These are phyloP conservation scores for Candida maltosa DNA, from an alignment of 805 yeast species.

Conservation along the genomic window DNA sequence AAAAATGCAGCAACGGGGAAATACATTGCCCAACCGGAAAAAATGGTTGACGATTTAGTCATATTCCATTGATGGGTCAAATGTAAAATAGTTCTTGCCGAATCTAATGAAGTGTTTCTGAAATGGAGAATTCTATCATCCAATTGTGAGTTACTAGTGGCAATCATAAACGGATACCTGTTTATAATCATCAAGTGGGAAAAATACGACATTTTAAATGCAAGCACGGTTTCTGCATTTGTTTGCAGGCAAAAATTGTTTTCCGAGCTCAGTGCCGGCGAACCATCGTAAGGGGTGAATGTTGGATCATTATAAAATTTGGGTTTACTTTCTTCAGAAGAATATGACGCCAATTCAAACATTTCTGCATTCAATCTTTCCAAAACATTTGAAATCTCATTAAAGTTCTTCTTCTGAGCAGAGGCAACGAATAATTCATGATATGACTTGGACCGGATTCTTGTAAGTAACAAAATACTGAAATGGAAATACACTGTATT, in stretches of 20 bases:
- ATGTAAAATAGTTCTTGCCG: conserved; percentile 35
- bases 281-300: conserved; percentile 15
- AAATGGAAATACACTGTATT: conserved; percentile 5
- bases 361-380: conserved; percentile 25
- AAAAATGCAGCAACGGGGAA: conserved; percentile 32
- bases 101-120: conserved; percentile 27
- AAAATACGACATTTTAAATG: conserved; percentile 28
- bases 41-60: conserved; percentile 17
- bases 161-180: conserved; percentile 25
- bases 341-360: conserved; percentile 18
- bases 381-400: conserved; percentile 18
- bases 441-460: conserved; percentile 28
- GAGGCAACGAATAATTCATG: conserved; percentile 28
- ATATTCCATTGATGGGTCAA: conserved; percentile 19
- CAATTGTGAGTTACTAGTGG: conserved; percentile 9
- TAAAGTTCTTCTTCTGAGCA: conserved; percentile 16
- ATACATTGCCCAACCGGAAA: conserved; percentile 28
- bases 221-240: conserved; percentile 14
- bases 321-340: conserved; percentile 21
- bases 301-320: conserved; percentile 30
- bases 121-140: conserved; percentile 18
- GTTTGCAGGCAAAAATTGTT: too few relatives aligned
- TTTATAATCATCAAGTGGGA: conserved; percentile 36
- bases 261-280: too few relatives aligned
- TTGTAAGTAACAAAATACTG: conserved; percentile 14